These are phyloP conservation scores for Leucocoprinus sp. DNA, from an alignment of 768 basidiomycete genomes.

Conservation along the genomic window DNA sequence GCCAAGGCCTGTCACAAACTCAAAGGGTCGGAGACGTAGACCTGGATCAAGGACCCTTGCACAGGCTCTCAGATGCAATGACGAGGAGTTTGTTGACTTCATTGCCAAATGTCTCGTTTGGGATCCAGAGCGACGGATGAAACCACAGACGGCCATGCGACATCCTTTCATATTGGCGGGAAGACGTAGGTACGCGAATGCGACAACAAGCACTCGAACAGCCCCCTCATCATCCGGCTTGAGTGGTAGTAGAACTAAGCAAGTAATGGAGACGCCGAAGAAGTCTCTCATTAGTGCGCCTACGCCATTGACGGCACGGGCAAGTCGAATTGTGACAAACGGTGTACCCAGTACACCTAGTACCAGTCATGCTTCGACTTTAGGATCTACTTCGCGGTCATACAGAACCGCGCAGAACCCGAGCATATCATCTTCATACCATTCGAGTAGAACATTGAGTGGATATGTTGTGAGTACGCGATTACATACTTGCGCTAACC, in stretches of 20 bases:
- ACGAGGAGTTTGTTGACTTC: conserved; percentile 95
- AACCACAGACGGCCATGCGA: conserved; percentile 85
- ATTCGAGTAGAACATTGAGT: conserved; percentile 67
- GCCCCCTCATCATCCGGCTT: conserved; percentile 51
- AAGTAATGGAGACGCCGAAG: conserved; percentile 65
- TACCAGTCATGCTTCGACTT: conserved; percentile 43
- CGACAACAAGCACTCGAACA: conserved; percentile 40
- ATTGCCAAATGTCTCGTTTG: conserved; percentile 94
- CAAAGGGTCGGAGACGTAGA: conserved; percentile 87
- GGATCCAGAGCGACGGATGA: conserved; percentile 95
- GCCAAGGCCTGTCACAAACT: conserved; percentile 90
- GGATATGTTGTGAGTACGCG: conserved; percentile 52
- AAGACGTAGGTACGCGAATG: conserved; percentile 36
- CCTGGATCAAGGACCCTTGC: conserved; percentile 87
- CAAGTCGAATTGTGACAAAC: conserved; percentile 45
- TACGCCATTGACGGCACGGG: conserved; percentile 77
- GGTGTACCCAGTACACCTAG: conserved; percentile 53
- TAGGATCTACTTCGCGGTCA: conserved; percentile 57
- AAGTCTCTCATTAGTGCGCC: conserved; percentile 87
- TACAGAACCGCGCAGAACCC: conserved; percentile 66
- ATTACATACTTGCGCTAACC: background rate
- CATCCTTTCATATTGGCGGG: conserved; percentile 82
- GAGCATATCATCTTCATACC: conserved; percentile 62
- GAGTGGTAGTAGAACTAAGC: conserved; percentile 45
- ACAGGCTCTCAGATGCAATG: conserved; percentile 85